phyloP scores from a whole-genome alignment of 345 rosid genomes.

The Sapria himalayana region DNA sequence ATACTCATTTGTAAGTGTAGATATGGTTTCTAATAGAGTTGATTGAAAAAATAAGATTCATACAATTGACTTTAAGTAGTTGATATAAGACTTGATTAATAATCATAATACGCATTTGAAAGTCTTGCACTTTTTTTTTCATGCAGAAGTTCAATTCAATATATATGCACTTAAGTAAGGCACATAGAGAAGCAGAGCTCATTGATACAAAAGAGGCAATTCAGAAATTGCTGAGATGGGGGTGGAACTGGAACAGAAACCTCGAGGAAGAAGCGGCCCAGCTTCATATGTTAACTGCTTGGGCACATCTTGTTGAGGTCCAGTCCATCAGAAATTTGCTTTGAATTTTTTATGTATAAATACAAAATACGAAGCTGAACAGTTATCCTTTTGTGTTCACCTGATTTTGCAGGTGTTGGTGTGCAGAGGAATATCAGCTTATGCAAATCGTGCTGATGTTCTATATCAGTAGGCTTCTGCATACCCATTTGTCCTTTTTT shows the following conservation, averaged over 20 bases:
- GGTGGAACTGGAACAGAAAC: constrained; percentile 81
- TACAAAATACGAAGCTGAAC: too few relatives aligned
- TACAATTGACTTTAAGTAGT: too few relatives aligned
- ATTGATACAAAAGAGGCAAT: constrained; percentile 57
- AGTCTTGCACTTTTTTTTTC: too few relatives aligned
- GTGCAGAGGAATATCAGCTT: constrained; percentile 50
- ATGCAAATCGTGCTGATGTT: constrained; percentile 59
- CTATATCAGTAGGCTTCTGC: constrained; percentile 45
- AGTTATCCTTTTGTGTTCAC: constrained; percentile 3
- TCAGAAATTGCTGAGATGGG: constrained; percentile 84
- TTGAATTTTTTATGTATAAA: too few relatives aligned
- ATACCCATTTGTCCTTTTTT: constrained; percentile 3
- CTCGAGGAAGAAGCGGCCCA: constrained; percentile 98
- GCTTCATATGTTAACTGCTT: constrained; percentile 91
- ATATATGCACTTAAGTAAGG: constrained; percentile 38
- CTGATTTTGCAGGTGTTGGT: constrained; percentile 37
- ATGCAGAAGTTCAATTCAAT: constrained; percentile 47
- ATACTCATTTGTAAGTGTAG: too few relatives aligned
- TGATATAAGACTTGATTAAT: too few relatives aligned
- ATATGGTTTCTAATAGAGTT: too few relatives aligned
- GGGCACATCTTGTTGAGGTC: constrained; percentile 94
- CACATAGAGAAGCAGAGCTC: constrained; percentile 50
- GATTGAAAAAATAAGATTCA: too few relatives aligned
- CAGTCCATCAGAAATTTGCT: too few relatives aligned
- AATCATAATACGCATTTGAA: too few relatives aligned